Conservation (phyloP, 78 protist species). For the Tieghemostelium lacteum region DNA sequence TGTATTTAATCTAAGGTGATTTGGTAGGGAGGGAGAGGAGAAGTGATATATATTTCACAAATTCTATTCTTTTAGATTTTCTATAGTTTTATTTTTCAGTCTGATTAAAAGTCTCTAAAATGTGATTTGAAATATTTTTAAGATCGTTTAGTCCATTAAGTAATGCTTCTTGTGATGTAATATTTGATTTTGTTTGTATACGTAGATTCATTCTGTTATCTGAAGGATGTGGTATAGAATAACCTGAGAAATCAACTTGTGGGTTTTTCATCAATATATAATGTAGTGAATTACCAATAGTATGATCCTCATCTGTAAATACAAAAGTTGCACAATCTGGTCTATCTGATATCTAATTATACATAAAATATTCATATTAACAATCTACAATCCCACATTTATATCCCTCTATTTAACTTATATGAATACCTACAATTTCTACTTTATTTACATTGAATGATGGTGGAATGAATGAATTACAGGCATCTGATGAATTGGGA, state of each 20-base stretch:
- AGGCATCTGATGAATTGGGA: conserved; percentile 6
- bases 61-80: no score
- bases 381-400: neutral
- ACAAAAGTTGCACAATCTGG: conserved; percentile 78
- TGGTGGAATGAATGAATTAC: conserved; percentile 38
- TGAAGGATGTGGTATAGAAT: conserved; percentile 85
- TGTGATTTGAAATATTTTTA: conserved; percentile 59
- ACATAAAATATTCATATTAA: neutral
- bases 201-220: conserved; percentile 77
- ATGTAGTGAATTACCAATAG: conserved; percentile 75
- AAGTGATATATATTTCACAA: no score
- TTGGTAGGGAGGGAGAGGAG: no score
- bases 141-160: conserved; percentile 47
- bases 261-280: conserved; percentile 83
- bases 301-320: conserved; percentile 81
- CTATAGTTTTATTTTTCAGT: conserved; percentile 4
- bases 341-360: conserved; percentile 57
- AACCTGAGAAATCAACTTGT: conserved; percentile 79
- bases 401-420: neutral
- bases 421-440: conserved; percentile 13
- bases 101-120: conserved; percentile 56
- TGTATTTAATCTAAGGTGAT: no score
- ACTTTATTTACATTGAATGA: conserved; percentile 36
- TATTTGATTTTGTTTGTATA: conserved; percentile 53
- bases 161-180: conserved; percentile 64